Evolutionary conservation across 139 green algal species (phyloP).

Genomic region (Medakamo hakoo): DNA sequence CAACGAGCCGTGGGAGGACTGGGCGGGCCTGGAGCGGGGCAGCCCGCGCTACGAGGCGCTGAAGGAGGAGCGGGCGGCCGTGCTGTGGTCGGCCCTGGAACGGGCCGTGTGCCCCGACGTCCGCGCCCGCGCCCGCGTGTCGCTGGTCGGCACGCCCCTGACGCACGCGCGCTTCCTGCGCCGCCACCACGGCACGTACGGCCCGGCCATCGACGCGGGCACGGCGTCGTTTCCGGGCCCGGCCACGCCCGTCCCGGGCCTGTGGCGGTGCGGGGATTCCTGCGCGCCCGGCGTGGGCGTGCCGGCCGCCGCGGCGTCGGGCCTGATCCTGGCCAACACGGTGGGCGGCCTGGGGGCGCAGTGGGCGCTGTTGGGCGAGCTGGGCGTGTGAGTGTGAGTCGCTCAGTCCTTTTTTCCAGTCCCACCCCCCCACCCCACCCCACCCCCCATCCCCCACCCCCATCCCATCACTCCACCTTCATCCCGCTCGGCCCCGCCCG

Average conservation of each 20-base stretch:
- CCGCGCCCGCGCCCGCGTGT: conserved; percentile 42
- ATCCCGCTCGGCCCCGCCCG: background rate
- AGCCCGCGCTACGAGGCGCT: conserved; percentile 67
- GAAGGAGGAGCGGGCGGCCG: conserved; percentile 73
- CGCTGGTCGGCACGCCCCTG: conserved; percentile 72
- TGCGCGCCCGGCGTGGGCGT: conserved; percentile 85
- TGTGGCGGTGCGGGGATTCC: conserved; percentile 61
- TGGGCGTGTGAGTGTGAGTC: conserved; percentile 16
- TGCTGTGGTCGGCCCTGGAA: conserved; percentile 79
- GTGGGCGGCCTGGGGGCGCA: conserved; percentile 48
- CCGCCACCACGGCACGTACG: conserved; percentile 69
- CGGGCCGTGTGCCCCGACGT: conserved; percentile 76
- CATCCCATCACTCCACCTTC: background rate
- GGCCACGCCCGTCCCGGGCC: conserved; percentile 45
- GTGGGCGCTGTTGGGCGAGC: conserved; percentile 39
- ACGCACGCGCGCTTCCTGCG: conserved; percentile 82
- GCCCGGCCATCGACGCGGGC: conserved; percentile 28
- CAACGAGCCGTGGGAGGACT: conserved; percentile 81
- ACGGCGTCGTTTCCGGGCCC: conserved; percentile 51
- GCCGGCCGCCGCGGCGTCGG: conserved; percentile 63
- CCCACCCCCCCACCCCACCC: background rate
- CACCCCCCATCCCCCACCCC: background rate
- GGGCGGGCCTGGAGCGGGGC: conserved; percentile 38
- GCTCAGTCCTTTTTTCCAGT: background rate
- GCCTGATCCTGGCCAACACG: conserved; percentile 68